Base-by-base conservation (phyloP, 768 basidiomycete genomes). In the Mycena metata region DNA sequence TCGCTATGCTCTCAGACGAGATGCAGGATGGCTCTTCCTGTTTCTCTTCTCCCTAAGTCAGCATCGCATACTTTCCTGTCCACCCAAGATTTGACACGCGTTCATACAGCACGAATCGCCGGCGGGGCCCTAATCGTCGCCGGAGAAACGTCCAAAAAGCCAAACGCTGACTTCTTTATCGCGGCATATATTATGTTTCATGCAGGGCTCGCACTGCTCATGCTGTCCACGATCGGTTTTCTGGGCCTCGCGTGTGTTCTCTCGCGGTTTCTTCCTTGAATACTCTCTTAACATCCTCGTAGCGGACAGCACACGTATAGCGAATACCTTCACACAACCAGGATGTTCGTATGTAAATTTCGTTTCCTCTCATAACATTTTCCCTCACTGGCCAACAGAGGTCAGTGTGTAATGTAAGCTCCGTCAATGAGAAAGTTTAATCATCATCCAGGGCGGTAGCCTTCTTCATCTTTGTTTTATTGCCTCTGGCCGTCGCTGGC, bases 21-120 rank as follows among this genome's bases (percentile, higher is more conserved):
- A 89, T 76, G 87, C 84, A 35, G 91, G 89, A 66, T 93, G 90
- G 90, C 76, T 91, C n/a, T 86, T 87, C 69, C 81, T 92, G n/a
- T 81, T 86, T 50, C 77, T 90, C 15, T 90, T 92, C 68, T 84
- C 89, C 13, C 68, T 85, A 49, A 77, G 90, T 90, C 68, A 75
- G 88, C 81, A 36, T 15, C 46, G 13, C 41, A n/a, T 60, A 45
- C 56, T 47, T 13, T 47, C 21, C 19, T 26, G 19, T 46, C 11
- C 2, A 21, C 47, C 10, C 33, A 51, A 49, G 2, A 3, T 16
- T 43, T 66, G 52, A 39, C 21, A 21, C 69, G 26, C 39, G 19
- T 43, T 33, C 61, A 63, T 49, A 36, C 59, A 92, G 91, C 84
- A 50, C 86, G 91, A 46, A 81, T 91, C 46, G 79, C 89, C 10